Evolutionary conservation across 2,329 filamentous ascomycete genomes (phyloP), one percentile per base, ranked within the genome.

Genomic region (Ophiostoma triangulosporum): DNA sequence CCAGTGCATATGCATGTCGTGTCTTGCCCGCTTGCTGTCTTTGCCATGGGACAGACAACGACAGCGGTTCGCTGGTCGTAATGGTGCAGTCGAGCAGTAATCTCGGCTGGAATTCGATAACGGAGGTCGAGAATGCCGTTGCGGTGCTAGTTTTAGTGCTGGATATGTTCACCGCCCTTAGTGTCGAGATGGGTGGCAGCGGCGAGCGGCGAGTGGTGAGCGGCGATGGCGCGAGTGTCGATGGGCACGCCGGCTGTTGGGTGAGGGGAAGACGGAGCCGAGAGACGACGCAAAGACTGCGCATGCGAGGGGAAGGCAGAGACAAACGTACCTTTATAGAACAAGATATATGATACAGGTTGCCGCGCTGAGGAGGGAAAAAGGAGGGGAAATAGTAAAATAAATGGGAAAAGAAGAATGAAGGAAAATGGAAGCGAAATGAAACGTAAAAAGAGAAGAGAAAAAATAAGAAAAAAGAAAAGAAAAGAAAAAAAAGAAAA

Each of bases 261-360:
- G 32, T 27, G 38, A n/a, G 6, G 8, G 31, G 22, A 33, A 17
- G 32, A 11, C 33, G 31, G 4, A 45, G 52, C 6, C 12, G 20
- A 27, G n/a, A 6, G 31, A 12, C 4, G 24, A 52, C 20, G 36
- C 33, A 7, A 12, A 36, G n/a, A 31, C 6, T 29, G 32, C 4
- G 5, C 8, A 50, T 14, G 4, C 31, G 9, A 12, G 31, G 31
- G 9, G 15, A 33, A 33, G 9, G 20, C 38, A 32, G 9, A 45
- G 26, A 20, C 9, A 24, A 26, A 45, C 50, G 51, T 57, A 59
- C 55, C 56, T 59, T 58, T 58, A 55, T 56, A 57, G 56, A 59
- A 54, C 55, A 57, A 54, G 29, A 46, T 46, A 59, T 57, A 59
- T 59, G 56, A 52, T 59, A 59, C 57, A 59, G 57, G 54, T 54